Evolutionary conservation across 208 protist species (phyloP).

Genomic region (Crithidia expoeki): DNA sequence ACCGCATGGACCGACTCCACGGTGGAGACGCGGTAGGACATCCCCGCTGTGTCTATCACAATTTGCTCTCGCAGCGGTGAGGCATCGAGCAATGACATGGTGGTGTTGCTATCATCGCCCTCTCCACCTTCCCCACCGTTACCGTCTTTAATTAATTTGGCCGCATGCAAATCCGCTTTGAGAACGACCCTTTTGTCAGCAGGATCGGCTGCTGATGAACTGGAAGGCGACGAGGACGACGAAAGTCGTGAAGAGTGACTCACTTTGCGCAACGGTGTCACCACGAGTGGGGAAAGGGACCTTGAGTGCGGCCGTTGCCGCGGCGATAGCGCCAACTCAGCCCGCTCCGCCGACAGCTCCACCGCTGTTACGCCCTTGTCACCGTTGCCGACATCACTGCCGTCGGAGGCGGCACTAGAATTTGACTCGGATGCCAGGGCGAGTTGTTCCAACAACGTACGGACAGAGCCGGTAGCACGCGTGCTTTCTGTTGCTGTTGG

Average conservation of each 20-base stretch:
- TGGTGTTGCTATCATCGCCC: conserved; percentile 2
- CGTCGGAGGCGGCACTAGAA: conserved; percentile 1
- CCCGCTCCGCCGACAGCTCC: background rate
- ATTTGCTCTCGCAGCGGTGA: conserved; percentile 35
- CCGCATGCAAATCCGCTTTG: background rate
- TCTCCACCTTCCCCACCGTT: background rate
- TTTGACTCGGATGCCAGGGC: conserved; percentile 22
- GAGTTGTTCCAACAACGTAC: conserved; percentile 29
- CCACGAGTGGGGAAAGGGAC: background rate
- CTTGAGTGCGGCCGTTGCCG: background rate
- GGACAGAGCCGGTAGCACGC: background rate
- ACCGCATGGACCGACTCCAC: conserved; percentile 27
- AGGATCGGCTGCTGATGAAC: conserved; percentile 1
- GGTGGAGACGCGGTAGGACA: conserved; percentile 22
- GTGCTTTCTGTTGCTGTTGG: background rate
- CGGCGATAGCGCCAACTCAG: background rate
- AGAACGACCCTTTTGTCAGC: background rate
- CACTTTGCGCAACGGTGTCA: background rate
- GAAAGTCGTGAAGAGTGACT: background rate
- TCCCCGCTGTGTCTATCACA: conserved; percentile 14
- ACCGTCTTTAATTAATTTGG: background rate
- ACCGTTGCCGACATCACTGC: background rate
- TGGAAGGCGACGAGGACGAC: conserved; percentile 5
- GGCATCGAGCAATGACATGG: conserved; percentile 26
- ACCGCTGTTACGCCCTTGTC: background rate